Percentiles rank a stretch among this genome's conserved stretches.
phyloP scores from a whole-genome alignment of 1,284 basidiomycete genomes.

The Moesziomyces sp. region DNA sequence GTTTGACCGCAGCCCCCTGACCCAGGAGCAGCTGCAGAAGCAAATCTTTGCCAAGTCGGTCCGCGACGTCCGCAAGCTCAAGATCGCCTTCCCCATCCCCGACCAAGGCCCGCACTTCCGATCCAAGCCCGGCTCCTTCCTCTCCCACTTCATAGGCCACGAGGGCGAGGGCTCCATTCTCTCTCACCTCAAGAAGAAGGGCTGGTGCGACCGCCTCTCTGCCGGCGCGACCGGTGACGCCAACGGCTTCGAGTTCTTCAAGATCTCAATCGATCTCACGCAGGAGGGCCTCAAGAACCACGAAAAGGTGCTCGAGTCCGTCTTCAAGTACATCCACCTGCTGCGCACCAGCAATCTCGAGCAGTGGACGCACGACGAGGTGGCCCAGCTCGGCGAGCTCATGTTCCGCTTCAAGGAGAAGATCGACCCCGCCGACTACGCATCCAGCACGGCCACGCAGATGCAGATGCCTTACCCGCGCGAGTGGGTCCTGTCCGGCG shows the following conservation, averaged over 20 bases:
- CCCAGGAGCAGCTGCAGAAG: slow-evolving; percentile 72
- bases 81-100: slow-evolving; percentile 79
- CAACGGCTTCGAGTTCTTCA: slow-evolving; percentile 89
- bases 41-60: slow-evolving; percentile 89
- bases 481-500: slow-evolving; percentile 80
- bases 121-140: slow-evolving; percentile 81
- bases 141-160: slow-evolving; percentile 91
- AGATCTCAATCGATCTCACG: slow-evolving; percentile 83
- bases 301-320: slow-evolving; percentile 77
- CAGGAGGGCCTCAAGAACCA: slow-evolving; percentile 88
- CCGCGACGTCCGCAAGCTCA: slow-evolving; percentile 86
- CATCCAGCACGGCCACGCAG: slow-evolving; percentile 79
- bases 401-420: slow-evolving; percentile 92
- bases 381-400: slow-evolving; percentile 78
- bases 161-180: slow-evolving; percentile 94
- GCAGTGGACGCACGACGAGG: slow-evolving; percentile 82
- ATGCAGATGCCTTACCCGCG: slow-evolving; percentile 84
- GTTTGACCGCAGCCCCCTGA: slow-evolving; percentile 79
- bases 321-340: slow-evolving; percentile 89
- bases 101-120: slow-evolving; percentile 81
- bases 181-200: slow-evolving; percentile 89
- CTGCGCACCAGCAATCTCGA: slow-evolving; percentile 78
- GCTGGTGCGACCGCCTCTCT: slow-evolving; percentile 86
- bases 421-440: slow-evolving; percentile 80
- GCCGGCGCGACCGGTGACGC: slow-evolving; percentile 77